Evolutionary conservation across 106 monocot species (phyloP), one percentile per base, ranked within the genome.

Genomic region (Narthecium ossifragum): DNA sequence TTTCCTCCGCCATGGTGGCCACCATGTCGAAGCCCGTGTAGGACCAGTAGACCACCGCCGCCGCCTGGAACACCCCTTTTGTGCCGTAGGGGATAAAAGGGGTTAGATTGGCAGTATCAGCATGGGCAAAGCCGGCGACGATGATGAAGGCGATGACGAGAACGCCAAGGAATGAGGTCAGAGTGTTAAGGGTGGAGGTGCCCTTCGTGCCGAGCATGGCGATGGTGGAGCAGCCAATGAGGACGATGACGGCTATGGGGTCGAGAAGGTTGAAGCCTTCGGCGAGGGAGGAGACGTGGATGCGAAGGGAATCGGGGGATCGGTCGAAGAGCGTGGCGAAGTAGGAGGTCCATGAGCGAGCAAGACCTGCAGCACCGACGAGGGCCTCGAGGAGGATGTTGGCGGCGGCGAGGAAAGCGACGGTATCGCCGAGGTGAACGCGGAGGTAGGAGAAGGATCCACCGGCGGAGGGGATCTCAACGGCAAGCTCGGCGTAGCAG

Each of bases 391-490:
- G 34, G 25, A 49, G 70, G 43, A 71, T 62, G 26, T 71, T 60
- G 13, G 53, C 70, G 33, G 70, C 62, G 53, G 59, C 60, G 22
- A 52, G 51, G 26, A 52, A 52, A 9, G 51, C 51, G n/a, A 61
- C 62, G 23, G 53, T 15, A 54, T 71, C 60, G 62, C 70, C 60
- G 32, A 71, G 51, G 29, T 52, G 43, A 30, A 60, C 60, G 32
- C 60, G 70, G 14, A 71, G 45, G 32, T 60, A 51, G 25, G 62
- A 62, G 62, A 71, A 63, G 31, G 60, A 60, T 11, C 51, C 61
- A 25, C 51, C 62, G 32, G 62, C 70, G 54, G 60, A 54, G 28
- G 67, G 18, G 56, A 67, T 28, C 8, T 36, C 43, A n/a, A 67
- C 34, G 28, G 65, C 54, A 15, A 51, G 50, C 25, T 51, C 52